These are phyloP conservation scores for Kalanchoe fedtschenkoi DNA, from an alignment of 164 flowering plant species.

Conservation along the genomic window DNA sequence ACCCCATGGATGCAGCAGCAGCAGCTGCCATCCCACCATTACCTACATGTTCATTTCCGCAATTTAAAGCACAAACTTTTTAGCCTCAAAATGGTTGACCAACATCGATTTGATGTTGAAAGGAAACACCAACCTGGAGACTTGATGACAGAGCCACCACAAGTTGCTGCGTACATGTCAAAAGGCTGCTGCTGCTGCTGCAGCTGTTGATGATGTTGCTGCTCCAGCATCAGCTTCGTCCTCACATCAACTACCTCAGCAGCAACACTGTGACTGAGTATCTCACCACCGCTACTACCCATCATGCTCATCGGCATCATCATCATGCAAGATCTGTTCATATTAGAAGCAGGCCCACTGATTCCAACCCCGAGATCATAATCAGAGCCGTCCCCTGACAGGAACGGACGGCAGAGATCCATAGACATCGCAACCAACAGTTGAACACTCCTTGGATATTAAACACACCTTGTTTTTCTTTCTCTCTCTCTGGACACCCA, in stretches of 20 bases:
- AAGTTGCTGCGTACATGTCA: background rate
- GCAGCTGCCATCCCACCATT: constrained; percentile 15
- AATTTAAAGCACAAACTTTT: background rate
- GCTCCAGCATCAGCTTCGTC: background rate
- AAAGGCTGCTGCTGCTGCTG: constrained; percentile 5
- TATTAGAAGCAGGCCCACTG: background rate
- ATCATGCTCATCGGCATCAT: too few relatives aligned
- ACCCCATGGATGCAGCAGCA: constrained; percentile 14
- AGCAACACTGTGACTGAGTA: too few relatives aligned
- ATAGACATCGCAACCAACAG: background rate
- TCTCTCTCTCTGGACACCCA: background rate
- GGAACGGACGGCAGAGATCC: too few relatives aligned
- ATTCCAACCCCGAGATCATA: background rate
- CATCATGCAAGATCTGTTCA: background rate
- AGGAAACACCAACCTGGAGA: constrained; percentile 2
- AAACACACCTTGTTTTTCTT: too few relatives aligned
- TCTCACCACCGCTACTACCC: background rate
- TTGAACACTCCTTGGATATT: too few relatives aligned
- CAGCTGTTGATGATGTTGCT: too few relatives aligned
- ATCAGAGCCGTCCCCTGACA: too few relatives aligned
- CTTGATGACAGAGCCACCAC: background rate
- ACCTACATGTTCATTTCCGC: too few relatives aligned
- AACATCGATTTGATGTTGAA: background rate
- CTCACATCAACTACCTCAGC: background rate
- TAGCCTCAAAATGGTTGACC: background rate